Evolutionary conservation across 805 yeast species (phyloP), one percentile per base, ranked within the genome.

Genomic region (Schizosaccharomyces lindneri): DNA sequence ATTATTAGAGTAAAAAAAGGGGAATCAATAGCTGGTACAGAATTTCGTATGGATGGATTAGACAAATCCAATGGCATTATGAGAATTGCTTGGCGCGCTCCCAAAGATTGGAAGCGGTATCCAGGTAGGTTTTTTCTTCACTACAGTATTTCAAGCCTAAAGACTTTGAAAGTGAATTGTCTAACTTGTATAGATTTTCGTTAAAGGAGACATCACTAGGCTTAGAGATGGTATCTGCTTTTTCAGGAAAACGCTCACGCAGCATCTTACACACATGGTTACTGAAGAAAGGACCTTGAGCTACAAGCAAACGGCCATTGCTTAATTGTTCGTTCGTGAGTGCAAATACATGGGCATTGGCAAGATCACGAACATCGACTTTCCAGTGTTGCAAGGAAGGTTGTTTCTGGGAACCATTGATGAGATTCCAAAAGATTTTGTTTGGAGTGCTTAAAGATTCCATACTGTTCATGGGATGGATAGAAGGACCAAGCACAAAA

Each of bases 311-410:
- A 27, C 73, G 67, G 65, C 69, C 68, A 63, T 65, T 64, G 27
- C 55, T 65, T 7, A 69, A 61, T n/a, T 63, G 63, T 13, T 55
- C 15, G 41, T 36, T 55, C 69, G 69, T 62, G 69, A 79, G 73
- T 3, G 83, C 81, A 19, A 68, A 65, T 13, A 79, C 65, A 67
- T 82, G 87, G 9, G 82, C 80, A 61, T 67, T 68, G 7, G 85
- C 84, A 48, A 79, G 83, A 66, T 82, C 85, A 66, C 84, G 74
- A 6, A 81, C 85, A 68, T 81, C 84, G 48, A 78, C 73, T 59
- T 67, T 73, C 15, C 65, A 66, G 64, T 63, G 69, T 19, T 19
- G 69, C 66, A 55, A 59, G 61, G 59, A 48, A 13, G 66, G 64
- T 7, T 19, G 24, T 17, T 7, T 17, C 24, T 43, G 13, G 24